phyloP scores from a whole-genome alignment of 2,329 filamentous ascomycete genomes.

The Fusarium vanettenii region DNA sequence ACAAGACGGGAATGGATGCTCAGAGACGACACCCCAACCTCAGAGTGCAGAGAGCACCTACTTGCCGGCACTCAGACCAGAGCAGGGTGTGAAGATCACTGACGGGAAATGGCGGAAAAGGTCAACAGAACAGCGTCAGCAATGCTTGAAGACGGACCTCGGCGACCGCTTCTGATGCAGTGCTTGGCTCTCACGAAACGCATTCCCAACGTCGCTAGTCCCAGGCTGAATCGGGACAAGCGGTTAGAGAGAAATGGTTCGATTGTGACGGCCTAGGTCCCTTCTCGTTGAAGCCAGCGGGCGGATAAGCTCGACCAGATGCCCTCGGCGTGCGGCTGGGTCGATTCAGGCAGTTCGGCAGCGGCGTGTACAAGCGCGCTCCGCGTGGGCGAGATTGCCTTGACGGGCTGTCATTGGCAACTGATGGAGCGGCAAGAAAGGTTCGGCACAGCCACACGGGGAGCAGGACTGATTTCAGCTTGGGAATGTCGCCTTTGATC shows the following conservation, averaged over 20 bases:
- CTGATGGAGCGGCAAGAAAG: not conserved
- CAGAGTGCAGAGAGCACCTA: conserved; percentile 31
- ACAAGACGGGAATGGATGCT: conserved; percentile 1
- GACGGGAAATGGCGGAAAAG: conserved; percentile 18
- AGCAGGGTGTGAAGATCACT: conserved; percentile 31
- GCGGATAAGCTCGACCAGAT: conserved; percentile 14
- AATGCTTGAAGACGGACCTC: conserved; percentile 26
- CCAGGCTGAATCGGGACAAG: conserved; percentile 39
- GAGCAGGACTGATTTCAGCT: conserved; percentile 19
- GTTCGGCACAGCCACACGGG: conserved; percentile 35
- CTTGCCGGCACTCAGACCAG: conserved; percentile 32
- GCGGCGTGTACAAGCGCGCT: conserved; percentile 7
- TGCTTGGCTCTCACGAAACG: conserved; percentile 31
- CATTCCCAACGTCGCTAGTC: conserved; percentile 31
- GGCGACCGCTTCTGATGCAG: conserved; percentile 35
- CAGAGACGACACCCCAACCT: conserved; percentile 1
- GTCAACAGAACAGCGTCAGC: conserved; percentile 7
- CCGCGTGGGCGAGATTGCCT: conserved; percentile 1
- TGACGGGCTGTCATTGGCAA: not conserved
- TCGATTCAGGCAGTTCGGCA: conserved; percentile 18
- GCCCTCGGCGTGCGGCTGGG: conserved; percentile 3
- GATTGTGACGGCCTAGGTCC: conserved; percentile 37
- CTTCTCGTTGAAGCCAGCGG: conserved; percentile 20
- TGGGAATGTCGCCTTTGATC: conserved; percentile 10
- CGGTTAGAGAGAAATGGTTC: conserved; percentile 35